These are phyloP conservation scores for Acrodontium crateriforme DNA, from an alignment of 2,329 filamentous ascomycete genomes.

Conservation along the genomic window DNA sequence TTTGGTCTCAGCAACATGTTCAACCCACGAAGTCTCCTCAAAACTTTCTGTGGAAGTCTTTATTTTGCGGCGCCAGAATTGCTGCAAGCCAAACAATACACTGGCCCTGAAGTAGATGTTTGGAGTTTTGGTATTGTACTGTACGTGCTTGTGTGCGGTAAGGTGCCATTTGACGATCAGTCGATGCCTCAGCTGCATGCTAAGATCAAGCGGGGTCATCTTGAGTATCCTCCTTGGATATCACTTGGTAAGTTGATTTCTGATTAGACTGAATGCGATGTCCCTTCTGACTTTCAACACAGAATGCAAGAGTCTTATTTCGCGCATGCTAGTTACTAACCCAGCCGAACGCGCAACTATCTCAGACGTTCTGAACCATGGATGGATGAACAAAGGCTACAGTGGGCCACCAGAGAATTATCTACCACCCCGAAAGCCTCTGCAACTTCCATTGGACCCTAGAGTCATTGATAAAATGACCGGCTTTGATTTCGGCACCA, in stretches of 20 bases:
- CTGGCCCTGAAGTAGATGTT: slow-evolving; percentile 88
- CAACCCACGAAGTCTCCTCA: slow-evolving; percentile 68
- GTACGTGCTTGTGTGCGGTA: slow-evolving; percentile 92
- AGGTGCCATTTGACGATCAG: slow-evolving; percentile 97
- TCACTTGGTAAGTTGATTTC: slow-evolving; percentile 56
- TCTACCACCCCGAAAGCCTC: slow-evolving; percentile 66
- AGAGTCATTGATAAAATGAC: slow-evolving; percentile 88
- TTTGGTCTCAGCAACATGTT: slow-evolving; percentile 97
- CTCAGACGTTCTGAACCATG: slow-evolving; percentile 83
- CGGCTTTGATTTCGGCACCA: slow-evolving; percentile 88
- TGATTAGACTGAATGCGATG: too few relatives aligned
- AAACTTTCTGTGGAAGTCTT: slow-evolving; percentile 93
- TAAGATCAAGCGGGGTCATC: slow-evolving; percentile 94
- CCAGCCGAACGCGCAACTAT: slow-evolving; percentile 75
- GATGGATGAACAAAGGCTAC: slow-evolving; percentile 93
- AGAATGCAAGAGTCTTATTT: slow-evolving; percentile 92
- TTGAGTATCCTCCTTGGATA: slow-evolving; percentile 91
- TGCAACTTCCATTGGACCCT: slow-evolving; percentile 70
- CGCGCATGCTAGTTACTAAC: slow-evolving; percentile 90
- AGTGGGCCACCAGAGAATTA: slow-evolving; percentile 77
- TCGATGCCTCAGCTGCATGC: slow-evolving; percentile 97
- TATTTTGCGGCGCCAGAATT: slow-evolving; percentile 96
- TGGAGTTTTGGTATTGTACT: slow-evolving; percentile 99
- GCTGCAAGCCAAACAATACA: slow-evolving; percentile 85
- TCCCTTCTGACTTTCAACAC: slow-evolving; percentile 20